Evolutionary conservation across 2,329 filamentous ascomycete genomes (phyloP).

Genomic region (Trematosphaeria pertusa): DNA sequence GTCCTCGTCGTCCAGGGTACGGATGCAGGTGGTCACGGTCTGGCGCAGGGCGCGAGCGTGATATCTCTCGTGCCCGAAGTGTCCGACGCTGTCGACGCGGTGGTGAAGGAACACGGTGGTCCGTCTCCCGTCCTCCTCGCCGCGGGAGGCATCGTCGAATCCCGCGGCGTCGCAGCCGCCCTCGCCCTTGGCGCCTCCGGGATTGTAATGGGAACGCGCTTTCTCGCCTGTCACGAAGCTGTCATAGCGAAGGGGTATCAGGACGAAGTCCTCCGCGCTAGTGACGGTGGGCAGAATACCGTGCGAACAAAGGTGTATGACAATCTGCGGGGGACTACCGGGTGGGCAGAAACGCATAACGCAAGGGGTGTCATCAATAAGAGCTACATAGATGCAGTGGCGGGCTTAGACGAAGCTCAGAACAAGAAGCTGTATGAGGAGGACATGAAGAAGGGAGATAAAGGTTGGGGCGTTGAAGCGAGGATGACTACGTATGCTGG

Average conservation of each 20-base stretch:
- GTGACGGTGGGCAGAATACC: conserved; percentile 61
- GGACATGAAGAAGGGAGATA: conserved; percentile 59
- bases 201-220: conserved; percentile 68
- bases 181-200: conserved; percentile 61
- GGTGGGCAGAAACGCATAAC: conserved; percentile 65
- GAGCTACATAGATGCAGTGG: conserved; percentile 54
- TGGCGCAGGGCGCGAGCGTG: conserved; percentile 61
- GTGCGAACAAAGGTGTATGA: conserved; percentile 61
- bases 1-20: conserved; percentile 68
- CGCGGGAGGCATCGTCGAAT: conserved; percentile 67
- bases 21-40: conserved; percentile 71
- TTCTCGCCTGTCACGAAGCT: conserved; percentile 62
- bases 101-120: conserved; percentile 10
- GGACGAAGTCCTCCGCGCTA: conserved; percentile 53
- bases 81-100: conserved; percentile 51
- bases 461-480: conserved; percentile 58
- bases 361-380: conserved; percentile 65
- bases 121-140: conserved; percentile 55
- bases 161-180: conserved; percentile 62
- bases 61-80: conserved; percentile 66
- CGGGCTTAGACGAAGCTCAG: conserved; percentile 51
- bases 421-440: conserved; percentile 55
- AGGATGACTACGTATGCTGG: conserved; percentile 70
- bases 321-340: conserved; percentile 60
- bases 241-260: conserved; percentile 56